phyloP scores from a whole-genome alignment of 2,329 filamentous ascomycete species.

The Arthrobotrys musiformis region DNA sequence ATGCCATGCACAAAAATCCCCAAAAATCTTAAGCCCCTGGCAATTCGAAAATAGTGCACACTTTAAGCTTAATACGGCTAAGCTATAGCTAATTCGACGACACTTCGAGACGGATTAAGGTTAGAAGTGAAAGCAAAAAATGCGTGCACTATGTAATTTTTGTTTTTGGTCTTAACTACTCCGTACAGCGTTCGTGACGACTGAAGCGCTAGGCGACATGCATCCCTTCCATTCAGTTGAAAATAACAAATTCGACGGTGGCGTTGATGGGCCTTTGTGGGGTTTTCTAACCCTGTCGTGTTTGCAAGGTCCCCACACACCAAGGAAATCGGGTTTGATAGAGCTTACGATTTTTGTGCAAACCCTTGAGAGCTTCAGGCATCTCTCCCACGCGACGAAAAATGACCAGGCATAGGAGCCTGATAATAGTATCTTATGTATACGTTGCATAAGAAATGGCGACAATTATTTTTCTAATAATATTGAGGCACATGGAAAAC shows the following conservation, averaged over 20 bases:
- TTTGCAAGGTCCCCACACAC: constrained; percentile 21
- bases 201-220: constrained; percentile 51
- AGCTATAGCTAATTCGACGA: constrained; percentile 32
- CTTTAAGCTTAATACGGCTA: constrained; percentile 27
- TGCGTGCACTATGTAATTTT: background rate
- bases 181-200: constrained; percentile 35
- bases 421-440: background rate
- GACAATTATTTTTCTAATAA: constrained; percentile 22
- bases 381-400: constrained; percentile 1
- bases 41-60: background rate
- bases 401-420: background rate
- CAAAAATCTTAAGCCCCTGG: constrained; percentile 15
- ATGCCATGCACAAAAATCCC: background rate
- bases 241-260: constrained; percentile 11
- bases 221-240: constrained; percentile 6
- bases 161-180: background rate
- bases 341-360: background rate
- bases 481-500: constrained; percentile 13
- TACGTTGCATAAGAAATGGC: too few species aligned
- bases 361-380: constrained; percentile 22
- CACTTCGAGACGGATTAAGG: constrained; percentile 40
- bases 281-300: constrained; percentile 16
- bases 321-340: background rate
- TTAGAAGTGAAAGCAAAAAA: constrained; percentile 23
- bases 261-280: constrained; percentile 19